Conservation (phyloP, 768 basidiomycete species). For the Hericium rajendrae region DNA sequence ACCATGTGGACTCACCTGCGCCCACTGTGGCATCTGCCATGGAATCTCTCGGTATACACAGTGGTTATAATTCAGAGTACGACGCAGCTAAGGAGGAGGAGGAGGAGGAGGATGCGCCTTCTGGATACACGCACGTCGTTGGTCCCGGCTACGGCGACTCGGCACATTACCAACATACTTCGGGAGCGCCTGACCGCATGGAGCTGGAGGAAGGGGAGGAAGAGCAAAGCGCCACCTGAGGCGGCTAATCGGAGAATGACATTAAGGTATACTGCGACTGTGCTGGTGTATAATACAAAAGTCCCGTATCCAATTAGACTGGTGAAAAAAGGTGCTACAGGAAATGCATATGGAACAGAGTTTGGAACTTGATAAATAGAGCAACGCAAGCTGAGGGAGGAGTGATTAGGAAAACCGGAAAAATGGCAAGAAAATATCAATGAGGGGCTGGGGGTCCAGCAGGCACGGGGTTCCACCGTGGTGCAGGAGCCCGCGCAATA, state of each 20-base stretch:
- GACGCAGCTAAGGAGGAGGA: constrained; percentile 8
- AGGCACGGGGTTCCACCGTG: constrained; percentile 17
- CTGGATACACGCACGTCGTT: not conserved
- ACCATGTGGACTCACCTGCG: constrained; percentile 7
- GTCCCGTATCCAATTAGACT: constrained; percentile 1
- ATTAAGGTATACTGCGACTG: not conserved
- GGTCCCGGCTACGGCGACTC: not conserved
- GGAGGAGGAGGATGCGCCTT: constrained; percentile 8
- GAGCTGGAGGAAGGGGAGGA: constrained; percentile 13
- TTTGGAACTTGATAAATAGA: not conserved
- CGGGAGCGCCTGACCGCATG: not conserved
- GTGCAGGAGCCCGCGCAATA: constrained; percentile 19
- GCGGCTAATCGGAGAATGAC: not conserved
- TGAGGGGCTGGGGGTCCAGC: not conserved
- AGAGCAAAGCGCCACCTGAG: not conserved
- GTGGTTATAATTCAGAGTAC: constrained; percentile 10
- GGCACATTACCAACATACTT: constrained; percentile 4
- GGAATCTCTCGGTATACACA: constrained; percentile 8
- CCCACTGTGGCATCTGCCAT: constrained; percentile 9
- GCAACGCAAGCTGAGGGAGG: not conserved
- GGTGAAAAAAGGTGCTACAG: not conserved
- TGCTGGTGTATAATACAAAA: constrained; percentile 2
- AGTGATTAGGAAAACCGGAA: too few relatives aligned
- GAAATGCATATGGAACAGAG: not conserved
- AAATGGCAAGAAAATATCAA: not conserved